Base-by-base conservation (phyloP, 805 yeast genomes). In the Candida krabiensis region DNA sequence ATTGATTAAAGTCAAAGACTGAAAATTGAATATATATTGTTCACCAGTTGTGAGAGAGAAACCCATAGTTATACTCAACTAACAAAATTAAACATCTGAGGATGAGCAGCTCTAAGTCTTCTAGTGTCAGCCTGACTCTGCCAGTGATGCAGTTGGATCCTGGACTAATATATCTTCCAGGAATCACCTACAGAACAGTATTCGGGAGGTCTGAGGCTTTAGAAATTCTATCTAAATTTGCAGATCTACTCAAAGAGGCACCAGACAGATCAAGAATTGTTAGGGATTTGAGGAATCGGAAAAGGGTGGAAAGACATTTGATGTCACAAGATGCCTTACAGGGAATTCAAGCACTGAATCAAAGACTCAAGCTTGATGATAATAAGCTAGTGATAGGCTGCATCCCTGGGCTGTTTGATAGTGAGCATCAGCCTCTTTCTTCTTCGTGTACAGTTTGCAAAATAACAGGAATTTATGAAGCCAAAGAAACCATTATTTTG, bases 151-250 rank as follows among this genome's bases (percentile, higher is more conserved):
- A 40, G 32, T 43, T 57, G 8, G 47, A 42, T 13, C 41, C 40
- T 4, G 45, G 55, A 17, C 23, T 69, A 36, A 77, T 81, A 11
- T 67, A 79, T 21, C 50, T 80, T 7, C 86, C 88, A 1, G 86
- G 86, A 0, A 73, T 80, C 28, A 66, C 79, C 17, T 81, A 80
- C 58, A 72, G 76, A 39, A 75, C 80, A n/a, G 64, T 76, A 2
- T 72, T 79, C 37, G 57, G 70, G 13, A 63, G 70, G 37, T 59
- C 64, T 37, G 67, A 70, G 35, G 82, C 79, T 1, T 66, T 72
- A 9, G 63, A 70, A 3, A 55, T 79, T 14, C 57, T 79, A 29
- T 61, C 68, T 14, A 28, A 39, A 25, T 38, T 35, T 19, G 9
- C 16, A 12, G 28, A 33, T 5, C 22, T 23, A 15, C 26, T 43